Conservation (phyloP, 257 asterid genomes). For the Ajuga chamaepitys region DNA sequence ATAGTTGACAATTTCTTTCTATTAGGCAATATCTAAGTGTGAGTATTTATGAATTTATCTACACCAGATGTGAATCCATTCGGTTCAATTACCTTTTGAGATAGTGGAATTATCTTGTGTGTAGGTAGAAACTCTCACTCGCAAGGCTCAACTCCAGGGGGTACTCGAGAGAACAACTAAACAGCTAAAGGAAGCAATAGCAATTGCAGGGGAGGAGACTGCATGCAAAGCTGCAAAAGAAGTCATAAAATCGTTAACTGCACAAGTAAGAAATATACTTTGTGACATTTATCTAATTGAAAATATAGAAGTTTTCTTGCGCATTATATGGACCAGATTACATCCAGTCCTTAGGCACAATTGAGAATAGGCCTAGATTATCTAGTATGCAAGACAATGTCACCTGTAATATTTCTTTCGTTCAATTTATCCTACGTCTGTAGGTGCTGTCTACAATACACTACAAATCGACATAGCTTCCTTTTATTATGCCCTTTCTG, state of each 20-base stretch:
- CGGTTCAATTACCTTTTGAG: neutral
- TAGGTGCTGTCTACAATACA: neutral
- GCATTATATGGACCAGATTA: neutral
- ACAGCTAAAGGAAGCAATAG: conserved; percentile 83
- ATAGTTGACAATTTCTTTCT: too few relatives aligned
- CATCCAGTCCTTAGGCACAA: neutral
- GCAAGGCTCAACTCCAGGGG: conserved; percentile 83
- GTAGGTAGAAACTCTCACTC: conserved; percentile 76
- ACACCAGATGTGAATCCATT: conserved; percentile 3
- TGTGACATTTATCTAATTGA: conserved; percentile 8
- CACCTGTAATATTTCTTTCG: neutral
- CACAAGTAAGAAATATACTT: conserved; percentile 53
- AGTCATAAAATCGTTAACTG: conserved; percentile 87
- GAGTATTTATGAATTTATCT: neutral
- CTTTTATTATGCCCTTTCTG: neutral
- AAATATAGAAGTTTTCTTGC: conserved; percentile 5
- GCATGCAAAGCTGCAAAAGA: conserved; percentile 97
- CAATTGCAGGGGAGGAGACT: conserved; percentile 90
- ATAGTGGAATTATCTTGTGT: conserved; percentile 14
- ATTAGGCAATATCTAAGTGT: too few relatives aligned
- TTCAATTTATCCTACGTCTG: neutral
- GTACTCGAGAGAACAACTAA: conserved; percentile 68
- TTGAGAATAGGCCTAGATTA: neutral
- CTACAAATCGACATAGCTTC: neutral
- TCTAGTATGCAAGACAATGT: neutral